phyloP scores from a whole-genome alignment of 164 flowering plant species.

The Magnolia changhungtana region DNA sequence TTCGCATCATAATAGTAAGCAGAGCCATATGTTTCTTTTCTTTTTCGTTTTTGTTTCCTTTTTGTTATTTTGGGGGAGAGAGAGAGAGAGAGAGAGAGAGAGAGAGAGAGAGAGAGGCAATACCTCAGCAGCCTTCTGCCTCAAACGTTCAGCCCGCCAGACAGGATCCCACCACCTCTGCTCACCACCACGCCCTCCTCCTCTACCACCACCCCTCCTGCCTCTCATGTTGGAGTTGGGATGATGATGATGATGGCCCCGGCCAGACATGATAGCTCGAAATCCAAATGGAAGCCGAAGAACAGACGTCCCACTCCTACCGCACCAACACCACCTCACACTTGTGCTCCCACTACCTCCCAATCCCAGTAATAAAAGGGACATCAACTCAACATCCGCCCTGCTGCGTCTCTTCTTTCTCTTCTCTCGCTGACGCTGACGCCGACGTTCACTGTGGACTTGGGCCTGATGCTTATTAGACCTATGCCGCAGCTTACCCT shows the following conservation, averaged over 20 bases:
- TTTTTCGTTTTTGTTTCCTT: background rate
- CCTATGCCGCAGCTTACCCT: too few relatives aligned
- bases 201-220: slow-evolving; percentile 48
- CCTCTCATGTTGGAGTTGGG: slow-evolving; percentile 28
- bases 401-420: too few relatives aligned
- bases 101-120: background rate
- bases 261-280: background rate
- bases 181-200: slow-evolving; percentile 72
- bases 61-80: background rate
- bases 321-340: too few relatives aligned
- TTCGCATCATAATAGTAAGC: background rate
- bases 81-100: background rate
- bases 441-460: too few relatives aligned
- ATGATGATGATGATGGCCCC: background rate
- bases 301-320: too few relatives aligned
- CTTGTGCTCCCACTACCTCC: too few relatives aligned
- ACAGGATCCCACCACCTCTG: slow-evolving; percentile 98
- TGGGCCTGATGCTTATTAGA: too few relatives aligned
- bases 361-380: too few relatives aligned
- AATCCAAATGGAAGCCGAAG: background rate
- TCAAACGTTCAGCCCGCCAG: slow-evolving; percentile 84
- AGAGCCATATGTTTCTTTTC: background rate
- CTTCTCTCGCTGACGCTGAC: too few relatives aligned
- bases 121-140: slow-evolving; percentile 70
- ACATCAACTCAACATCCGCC: too few relatives aligned